Conservation (phyloP, 2,329 filamentous ascomycete species). For the Canariomyces notabilis region DNA sequence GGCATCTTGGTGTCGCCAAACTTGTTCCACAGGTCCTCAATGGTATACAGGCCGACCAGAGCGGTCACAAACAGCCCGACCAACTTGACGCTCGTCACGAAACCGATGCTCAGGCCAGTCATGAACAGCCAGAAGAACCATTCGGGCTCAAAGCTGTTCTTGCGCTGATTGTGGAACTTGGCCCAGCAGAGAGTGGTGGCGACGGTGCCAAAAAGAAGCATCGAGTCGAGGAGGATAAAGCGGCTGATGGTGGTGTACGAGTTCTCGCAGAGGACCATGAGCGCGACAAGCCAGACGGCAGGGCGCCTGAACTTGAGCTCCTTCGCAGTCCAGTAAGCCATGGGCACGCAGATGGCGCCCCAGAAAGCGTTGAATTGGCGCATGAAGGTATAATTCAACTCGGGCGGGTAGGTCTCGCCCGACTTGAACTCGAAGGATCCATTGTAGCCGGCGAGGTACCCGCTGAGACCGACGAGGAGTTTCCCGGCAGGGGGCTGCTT, state of each 20-base stretch:
- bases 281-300: constrained; percentile 87
- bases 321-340: constrained; percentile 92
- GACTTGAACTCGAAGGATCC: constrained; percentile 99
- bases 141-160: constrained; percentile 79
- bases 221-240: constrained; percentile 96
- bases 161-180: constrained; percentile 86
- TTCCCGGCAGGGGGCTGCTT: constrained; percentile 83
- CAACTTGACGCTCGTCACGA: constrained; percentile 97
- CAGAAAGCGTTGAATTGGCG: constrained; percentile 95
- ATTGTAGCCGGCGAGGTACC: constrained; percentile 96
- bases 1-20: constrained; percentile 94
- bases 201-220: constrained; percentile 98
- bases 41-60: constrained; percentile 89
- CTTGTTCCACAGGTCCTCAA: constrained; percentile 96
- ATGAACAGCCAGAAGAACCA: constrained; percentile 95
- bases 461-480: constrained; percentile 95
- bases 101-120: constrained; percentile 92
- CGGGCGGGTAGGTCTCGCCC: constrained; percentile 87
- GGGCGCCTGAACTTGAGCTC: constrained; percentile 82
- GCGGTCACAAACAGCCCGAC: constrained; percentile 95
- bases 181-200: constrained; percentile 96
- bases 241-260: constrained; percentile 98
- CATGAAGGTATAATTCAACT: constrained; percentile 98
- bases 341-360: constrained; percentile 82
- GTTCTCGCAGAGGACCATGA: constrained; percentile 98